phyloP scores from a whole-genome alignment of 805 yeast species.

The Starmerella sp. region DNA sequence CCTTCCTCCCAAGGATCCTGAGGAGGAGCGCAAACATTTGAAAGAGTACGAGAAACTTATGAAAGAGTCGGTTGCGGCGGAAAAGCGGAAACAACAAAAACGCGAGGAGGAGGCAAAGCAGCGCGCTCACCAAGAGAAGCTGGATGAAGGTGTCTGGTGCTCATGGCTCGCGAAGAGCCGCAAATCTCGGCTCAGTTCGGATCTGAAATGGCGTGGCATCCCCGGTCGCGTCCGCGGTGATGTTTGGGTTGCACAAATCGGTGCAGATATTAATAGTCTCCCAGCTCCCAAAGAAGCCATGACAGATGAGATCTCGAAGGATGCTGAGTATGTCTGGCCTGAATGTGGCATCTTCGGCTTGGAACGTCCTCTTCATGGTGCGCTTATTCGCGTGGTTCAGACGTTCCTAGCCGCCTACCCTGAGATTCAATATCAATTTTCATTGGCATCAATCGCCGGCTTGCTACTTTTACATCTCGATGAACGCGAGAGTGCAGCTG shows the following conservation, averaged over 20 bases:
- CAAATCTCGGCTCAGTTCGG: conserved; percentile 33
- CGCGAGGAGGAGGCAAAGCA: conserved; percentile 19
- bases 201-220: conserved; percentile 52
- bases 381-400: conserved; percentile 30
- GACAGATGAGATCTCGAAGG: conserved; percentile 14
- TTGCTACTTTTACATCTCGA: conserved; percentile 33
- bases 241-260: conserved; percentile 40
- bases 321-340: conserved; percentile 29
- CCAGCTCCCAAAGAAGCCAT: background rate
- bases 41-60: conserved; percentile 39
- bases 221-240: conserved; percentile 36
- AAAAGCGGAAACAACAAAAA: conserved; percentile 29
- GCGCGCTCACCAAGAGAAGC: conserved; percentile 19
- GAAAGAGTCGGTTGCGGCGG: conserved; percentile 29
- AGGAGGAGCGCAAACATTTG: conserved; percentile 45
- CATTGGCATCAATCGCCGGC: conserved; percentile 34
- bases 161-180: conserved; percentile 24
- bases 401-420: conserved; percentile 27
- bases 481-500: conserved; percentile 32
- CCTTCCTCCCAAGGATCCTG: conserved; percentile 52
- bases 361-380: conserved; percentile 28
- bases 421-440: conserved; percentile 30
- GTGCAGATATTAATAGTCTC: background rate
- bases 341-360: conserved; percentile 32
- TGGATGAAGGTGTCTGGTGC: conserved; percentile 33